A percentile compares a stretch with the other conserved stretches of the same genome.
These are phyloP conservation scores for Rhodotorula sp. DNA, from an alignment of 1,284 basidiomycete genomes.

Conservation along the genomic window DNA sequence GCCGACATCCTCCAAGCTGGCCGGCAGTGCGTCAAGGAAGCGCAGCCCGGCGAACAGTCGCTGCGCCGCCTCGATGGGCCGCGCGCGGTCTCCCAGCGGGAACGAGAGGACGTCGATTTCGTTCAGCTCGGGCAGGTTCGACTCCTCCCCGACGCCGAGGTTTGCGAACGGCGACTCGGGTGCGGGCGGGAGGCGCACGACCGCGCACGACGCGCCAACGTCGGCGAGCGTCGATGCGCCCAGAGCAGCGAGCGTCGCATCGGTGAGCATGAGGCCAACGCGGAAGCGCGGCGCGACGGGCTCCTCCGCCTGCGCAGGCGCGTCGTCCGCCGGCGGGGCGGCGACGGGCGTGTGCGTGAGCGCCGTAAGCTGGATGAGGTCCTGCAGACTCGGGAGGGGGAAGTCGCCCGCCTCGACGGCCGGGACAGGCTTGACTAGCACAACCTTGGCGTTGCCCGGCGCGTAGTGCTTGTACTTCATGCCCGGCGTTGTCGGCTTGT, in stretches of 20 bases:
- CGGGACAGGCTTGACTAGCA: constrained; percentile 59
- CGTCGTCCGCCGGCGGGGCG: neutral
- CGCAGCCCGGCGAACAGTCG: constrained; percentile 76
- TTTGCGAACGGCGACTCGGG: constrained; percentile 44
- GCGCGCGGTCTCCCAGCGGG: constrained; percentile 63
- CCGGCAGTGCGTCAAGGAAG: constrained; percentile 1
- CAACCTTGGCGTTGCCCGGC: constrained; percentile 76
- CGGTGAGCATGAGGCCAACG: constrained; percentile 44
- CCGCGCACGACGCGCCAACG: neutral
- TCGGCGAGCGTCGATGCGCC: constrained; percentile 2
- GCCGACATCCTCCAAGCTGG: too few relatives aligned
- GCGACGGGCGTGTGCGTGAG: constrained; percentile 12
- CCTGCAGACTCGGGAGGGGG: constrained; percentile 19
- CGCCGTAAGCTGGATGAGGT: constrained; percentile 22
- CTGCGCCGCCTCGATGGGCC: constrained; percentile 72
- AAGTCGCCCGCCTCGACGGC: neutral
- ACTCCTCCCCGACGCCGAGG: constrained; percentile 52
- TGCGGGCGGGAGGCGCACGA: constrained; percentile 16
- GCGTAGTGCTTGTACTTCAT: constrained; percentile 99
- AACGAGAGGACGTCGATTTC: constrained; percentile 47
- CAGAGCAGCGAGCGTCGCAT: constrained; percentile 21
- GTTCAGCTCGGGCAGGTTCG: constrained; percentile 23
- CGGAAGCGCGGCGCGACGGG: neutral
- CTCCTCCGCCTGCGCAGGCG: too few relatives aligned
- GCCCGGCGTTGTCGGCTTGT: constrained; percentile 83